Base-by-base conservation (phyloP, 768 basidiomycete genomes). In the Tricholoma saponaceum region DNA sequence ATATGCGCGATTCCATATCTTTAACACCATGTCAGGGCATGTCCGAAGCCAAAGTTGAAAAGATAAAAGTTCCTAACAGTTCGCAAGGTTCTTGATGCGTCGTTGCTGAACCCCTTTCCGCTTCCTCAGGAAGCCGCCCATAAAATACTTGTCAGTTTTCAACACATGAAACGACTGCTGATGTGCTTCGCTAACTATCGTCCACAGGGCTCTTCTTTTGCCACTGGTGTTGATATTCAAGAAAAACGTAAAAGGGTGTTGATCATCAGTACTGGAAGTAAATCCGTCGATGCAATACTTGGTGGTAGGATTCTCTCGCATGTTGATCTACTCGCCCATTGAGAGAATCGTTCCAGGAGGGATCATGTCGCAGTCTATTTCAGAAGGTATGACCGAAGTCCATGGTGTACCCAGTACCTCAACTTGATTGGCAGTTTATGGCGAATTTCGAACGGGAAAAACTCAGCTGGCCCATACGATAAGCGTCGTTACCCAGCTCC, bases 1-100 rank as follows among this genome's bases (percentile, higher is more conserved):
- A 51, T 53, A 52, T 56, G 52, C 37, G 35, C 59, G 30, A 23
- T 54, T n/a, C 51, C 30, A 39, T 25, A 37, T 39, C 50, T 26
- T 54, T 49, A 49, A 57, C 18, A 58, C 9, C n/a, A 10, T 9
- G 26, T 28, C 56, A 95, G 92, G 95, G 95, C 43, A 87, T 96
- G 81, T 95, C 95, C 3, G 95, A 97, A 64, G 90, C 95, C 0
- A 98, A 98, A 70, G 94, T 98, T 1, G 95, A 98, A 67, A 98
- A 98, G 70, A 91, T 98, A 65, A 96, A 96, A 77, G 93, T 83
- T 56, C 39, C 10, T 22, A 18, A 22, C 9, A 23, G 16, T 20
- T 32, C 55, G 26, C 4, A 28, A 33, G 23, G 32, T 57, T 56
- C 60, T 58, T 58, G 46, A 54, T 55, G 20, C 18, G 41, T 28